Evolutionary conservation across 2,329 filamentous ascomycete genomes (phyloP), one percentile per base, ranked within the genome.

Genomic region (Endoconidiophora polonica): DNA sequence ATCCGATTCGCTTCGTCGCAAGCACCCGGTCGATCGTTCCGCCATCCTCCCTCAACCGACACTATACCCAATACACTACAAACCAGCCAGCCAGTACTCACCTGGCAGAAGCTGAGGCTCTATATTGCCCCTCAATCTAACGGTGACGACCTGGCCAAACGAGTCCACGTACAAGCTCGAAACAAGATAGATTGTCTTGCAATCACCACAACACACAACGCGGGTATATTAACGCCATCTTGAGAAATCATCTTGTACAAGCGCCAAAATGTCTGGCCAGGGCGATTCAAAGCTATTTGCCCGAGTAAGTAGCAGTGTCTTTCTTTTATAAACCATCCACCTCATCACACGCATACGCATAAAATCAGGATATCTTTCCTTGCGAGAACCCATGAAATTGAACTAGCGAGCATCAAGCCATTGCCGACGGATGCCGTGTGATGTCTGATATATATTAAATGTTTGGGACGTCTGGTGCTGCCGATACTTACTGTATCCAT

Each of bases 271-370:
- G 49, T 53, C 51, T n/a, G 44, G 51, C 6, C 48, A 49, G 69
- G 87, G 91, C 68, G 91, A 96, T 79, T 94, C 91, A 70, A 96
- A 95, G 78, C 81, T 98, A 70, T 98, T 98, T 73, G 90, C 91
- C 66, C 81, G 91, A 73, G 91, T 98, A 77, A 73, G 74, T 66
- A 52, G 54, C 24, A 29, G 24, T n/a, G 16, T 42, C 14, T n/a
- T n/a, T n/a, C 36, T 36, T 23, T 46, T 22, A 46, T 29, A 14
- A 26, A 37, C 44, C 12, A 33, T 10, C 18, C 44, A 46, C 24
- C n/a, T 10, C 3, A 9, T 39, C 29, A 33, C 29, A 41, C 5
- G 16, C n/a, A 41, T n/a, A 41, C 12, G 39, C 39, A 18, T 18
- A 18, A 18, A 18, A 18, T 18, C 16, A 18, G 16, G 16, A 18